A percentile compares a stretch with the other conserved stretches of the same genome.
phyloP scores from a whole-genome alignment of 306 rosid genomes.

The Lupinus albus region DNA sequence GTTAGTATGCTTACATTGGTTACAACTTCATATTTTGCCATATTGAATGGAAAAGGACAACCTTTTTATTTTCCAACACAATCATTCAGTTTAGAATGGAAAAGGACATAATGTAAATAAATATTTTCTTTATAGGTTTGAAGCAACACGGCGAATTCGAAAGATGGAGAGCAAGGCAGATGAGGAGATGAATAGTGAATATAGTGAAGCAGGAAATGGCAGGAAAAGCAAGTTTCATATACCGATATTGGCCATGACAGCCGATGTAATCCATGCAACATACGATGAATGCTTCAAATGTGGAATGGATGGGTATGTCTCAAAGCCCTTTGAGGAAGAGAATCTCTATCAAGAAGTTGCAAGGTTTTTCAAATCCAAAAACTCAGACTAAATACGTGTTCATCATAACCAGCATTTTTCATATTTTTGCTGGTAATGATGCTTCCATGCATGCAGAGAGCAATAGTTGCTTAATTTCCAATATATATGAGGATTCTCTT shows the following conservation, averaged over 20 bases:
- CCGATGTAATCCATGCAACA: constrained; percentile 94
- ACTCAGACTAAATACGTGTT: constrained; percentile 40
- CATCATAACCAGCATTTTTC: constrained; percentile 42
- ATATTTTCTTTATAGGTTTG: constrained; percentile 61
- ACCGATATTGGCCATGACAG: constrained; percentile 96
- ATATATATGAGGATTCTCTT: constrained; percentile 26
- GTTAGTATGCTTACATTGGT: constrained; percentile 48
- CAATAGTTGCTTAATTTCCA: constrained; percentile 15
- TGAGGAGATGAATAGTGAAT: constrained; percentile 51
- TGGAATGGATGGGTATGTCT: constrained; percentile 97
- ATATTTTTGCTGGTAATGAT: constrained; percentile 33
- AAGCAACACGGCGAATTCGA: constrained; percentile 78
- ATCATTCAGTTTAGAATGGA: no score
- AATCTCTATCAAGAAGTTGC: constrained; percentile 88
- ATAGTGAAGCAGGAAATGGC: constrained; percentile 41
- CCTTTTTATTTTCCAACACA: no score
- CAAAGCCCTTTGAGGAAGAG: constrained; percentile 97
- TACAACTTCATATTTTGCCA: no score
- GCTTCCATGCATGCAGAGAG: constrained; percentile 29
- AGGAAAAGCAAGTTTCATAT: constrained; percentile 60
- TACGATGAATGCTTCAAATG: constrained; percentile 75
- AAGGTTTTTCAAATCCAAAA: constrained; percentile 64
- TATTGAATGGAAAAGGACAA: no score
- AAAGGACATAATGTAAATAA: no score
- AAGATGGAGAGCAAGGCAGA: constrained; percentile 71